phyloP scores from a whole-genome alignment of 768 basidiomycete genomes.

The Trametes punicea region DNA sequence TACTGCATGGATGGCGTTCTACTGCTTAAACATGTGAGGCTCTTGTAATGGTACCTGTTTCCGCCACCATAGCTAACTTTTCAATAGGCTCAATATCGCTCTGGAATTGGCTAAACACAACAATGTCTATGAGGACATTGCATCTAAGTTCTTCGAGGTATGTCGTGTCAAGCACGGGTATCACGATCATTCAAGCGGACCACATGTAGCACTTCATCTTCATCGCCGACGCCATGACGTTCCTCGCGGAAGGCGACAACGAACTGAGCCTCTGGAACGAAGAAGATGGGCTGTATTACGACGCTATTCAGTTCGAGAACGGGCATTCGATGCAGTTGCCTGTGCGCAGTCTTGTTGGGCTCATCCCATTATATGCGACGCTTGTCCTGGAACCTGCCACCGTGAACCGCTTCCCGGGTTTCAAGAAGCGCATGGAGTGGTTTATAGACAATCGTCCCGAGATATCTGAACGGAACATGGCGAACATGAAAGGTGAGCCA shows the following conservation, averaged over 20 bases:
- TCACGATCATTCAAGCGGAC: conserved; percentile 4
- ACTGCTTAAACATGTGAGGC: conserved; percentile 88
- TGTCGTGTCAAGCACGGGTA: conserved; percentile 8
- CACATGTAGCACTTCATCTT: conserved; percentile 84
- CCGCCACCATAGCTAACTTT: not conserved
- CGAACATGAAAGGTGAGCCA: conserved; percentile 81
- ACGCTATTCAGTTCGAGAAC: conserved; percentile 87
- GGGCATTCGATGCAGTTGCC: conserved; percentile 87
- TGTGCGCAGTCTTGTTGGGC: conserved; percentile 91
- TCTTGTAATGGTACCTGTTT: not conserved
- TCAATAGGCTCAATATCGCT: conserved; percentile 85
- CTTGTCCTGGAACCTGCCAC: conserved; percentile 88
- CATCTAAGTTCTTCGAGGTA: conserved; percentile 95
- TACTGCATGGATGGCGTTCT: conserved; percentile 99
- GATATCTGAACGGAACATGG: conserved; percentile 88
- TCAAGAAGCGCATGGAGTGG: conserved; percentile 99
- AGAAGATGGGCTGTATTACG: conserved; percentile 97
- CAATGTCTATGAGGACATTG: conserved; percentile 96
- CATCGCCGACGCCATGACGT: conserved; percentile 99
- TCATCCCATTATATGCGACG: conserved; percentile 95
- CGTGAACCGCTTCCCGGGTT: conserved; percentile 91
- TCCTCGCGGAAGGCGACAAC: conserved; percentile 62
- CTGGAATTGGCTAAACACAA: conserved; percentile 98
- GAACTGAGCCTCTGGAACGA: conserved; percentile 93
- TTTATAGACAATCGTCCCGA: conserved; percentile 92